These are phyloP conservation scores for Musa schizocarpa DNA, from an alignment of 176 grass and related monocot species.

Conservation along the genomic window DNA sequence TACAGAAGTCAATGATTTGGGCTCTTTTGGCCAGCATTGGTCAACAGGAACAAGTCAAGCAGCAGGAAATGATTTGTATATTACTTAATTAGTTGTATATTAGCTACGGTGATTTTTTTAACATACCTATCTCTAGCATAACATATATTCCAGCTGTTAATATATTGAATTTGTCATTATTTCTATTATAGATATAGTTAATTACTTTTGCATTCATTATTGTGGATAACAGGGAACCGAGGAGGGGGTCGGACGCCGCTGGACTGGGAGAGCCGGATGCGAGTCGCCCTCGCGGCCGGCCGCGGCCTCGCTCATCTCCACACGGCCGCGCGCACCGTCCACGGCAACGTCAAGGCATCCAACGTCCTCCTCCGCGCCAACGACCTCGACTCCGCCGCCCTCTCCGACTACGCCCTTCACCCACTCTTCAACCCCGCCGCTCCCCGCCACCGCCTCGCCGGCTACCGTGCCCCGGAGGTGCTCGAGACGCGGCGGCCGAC, in stretches of 20 bases:
- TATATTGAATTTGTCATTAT: no score
- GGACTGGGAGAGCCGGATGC: conserved; percentile 77
- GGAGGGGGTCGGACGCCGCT: conserved; percentile 45
- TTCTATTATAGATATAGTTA: no score
- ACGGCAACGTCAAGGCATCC: conserved; percentile 87
- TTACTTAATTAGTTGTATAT: no score
- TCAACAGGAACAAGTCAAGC: neutral
- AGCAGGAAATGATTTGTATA: neutral
- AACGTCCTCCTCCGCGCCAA: conserved; percentile 83
- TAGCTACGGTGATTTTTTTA: no score
- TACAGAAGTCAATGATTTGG: neutral
- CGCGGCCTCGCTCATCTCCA: conserved; percentile 79
- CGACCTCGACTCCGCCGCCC: conserved; percentile 43
- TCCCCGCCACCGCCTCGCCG: conserved; percentile 32
- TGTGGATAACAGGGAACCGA: conserved; percentile 32
- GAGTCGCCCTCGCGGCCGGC: conserved; percentile 50
- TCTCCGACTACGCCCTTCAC: conserved; percentile 72
- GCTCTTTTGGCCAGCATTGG: neutral
- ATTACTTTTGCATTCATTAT: no score
- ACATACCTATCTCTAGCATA: no score
- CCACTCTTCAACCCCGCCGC: conserved; percentile 55
- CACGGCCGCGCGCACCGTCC: conserved; percentile 45
- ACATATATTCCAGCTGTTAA: no score
- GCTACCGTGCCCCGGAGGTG: conserved; percentile 75
- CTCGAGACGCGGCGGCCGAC: conserved; percentile 60